Conservation (phyloP, 2,329 filamentous ascomycete genomes). For the Cucurbitaria berberidis region DNA sequence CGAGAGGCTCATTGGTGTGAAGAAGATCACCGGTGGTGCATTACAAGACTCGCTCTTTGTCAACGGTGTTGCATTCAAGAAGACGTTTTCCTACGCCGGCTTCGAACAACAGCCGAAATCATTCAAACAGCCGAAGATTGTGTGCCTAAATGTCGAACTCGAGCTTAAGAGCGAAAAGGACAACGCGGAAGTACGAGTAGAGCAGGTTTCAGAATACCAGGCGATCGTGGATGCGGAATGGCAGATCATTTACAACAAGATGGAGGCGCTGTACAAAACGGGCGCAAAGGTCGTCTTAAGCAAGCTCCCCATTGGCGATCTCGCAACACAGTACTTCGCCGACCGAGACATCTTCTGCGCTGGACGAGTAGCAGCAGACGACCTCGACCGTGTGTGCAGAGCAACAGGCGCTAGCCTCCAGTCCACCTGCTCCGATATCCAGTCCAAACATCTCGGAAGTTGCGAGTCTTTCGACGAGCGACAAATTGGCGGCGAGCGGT, state of each 20-base stretch:
- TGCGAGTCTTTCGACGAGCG: slow-evolving; percentile 93
- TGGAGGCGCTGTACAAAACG: slow-evolving; percentile 91
- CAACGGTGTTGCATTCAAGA: slow-evolving; percentile 98
- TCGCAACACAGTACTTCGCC: slow-evolving; percentile 97
- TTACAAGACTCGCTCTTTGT: slow-evolving; percentile 96
- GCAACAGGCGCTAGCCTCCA: slow-evolving; percentile 91
- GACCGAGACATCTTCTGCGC: slow-evolving; percentile 99
- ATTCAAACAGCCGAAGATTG: slow-evolving; percentile 93
- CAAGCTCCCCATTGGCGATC: slow-evolving; percentile 95
- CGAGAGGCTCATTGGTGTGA: slow-evolving; percentile 96
- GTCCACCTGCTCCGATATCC: slow-evolving; percentile 96
- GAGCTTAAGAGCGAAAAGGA: slow-evolving; percentile 99
- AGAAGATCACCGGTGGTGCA: slow-evolving; percentile 96
- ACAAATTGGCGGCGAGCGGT: slow-evolving; percentile 95
- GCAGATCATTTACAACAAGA: slow-evolving; percentile 99
- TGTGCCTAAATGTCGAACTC: slow-evolving; percentile 96
- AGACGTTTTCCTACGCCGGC: slow-evolving; percentile 98
- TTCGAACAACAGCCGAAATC: slow-evolving; percentile 99
- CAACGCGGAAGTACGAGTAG: slow-evolving; percentile 96
- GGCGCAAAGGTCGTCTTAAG: slow-evolving; percentile 97
- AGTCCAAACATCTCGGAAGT: slow-evolving; percentile 83
- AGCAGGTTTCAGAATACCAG: slow-evolving; percentile 99
- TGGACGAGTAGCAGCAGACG: slow-evolving; percentile 86
- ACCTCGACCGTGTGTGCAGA: slow-evolving; percentile 95
- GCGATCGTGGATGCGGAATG: slow-evolving; percentile 99